A percentile compares a stretch with the other conserved stretches of the same genome.
phyloP scores from a whole-genome alignment of 2,329 filamentous ascomycete genomes.

The Fusarium verrucosum region DNA sequence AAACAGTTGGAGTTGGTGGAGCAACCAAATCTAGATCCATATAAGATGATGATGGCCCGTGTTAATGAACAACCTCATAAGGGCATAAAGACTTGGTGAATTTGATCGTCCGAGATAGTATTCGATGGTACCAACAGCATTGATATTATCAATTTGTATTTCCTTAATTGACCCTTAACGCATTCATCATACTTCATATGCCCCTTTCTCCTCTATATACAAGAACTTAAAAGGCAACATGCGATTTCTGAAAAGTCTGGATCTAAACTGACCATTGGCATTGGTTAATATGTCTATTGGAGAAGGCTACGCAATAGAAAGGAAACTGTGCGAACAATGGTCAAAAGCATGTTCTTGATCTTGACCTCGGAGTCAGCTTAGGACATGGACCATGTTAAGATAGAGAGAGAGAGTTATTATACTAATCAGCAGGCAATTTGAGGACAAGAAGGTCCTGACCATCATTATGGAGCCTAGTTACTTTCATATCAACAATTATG shows the following conservation, averaged over 20 bases:
- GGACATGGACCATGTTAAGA: neutral
- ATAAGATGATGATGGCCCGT: neutral
- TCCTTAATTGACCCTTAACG: too few relatives aligned
- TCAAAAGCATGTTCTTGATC: neutral
- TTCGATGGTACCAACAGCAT: too few relatives aligned
- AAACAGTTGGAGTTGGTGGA: constrained; percentile 31
- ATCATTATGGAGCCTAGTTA: neutral
- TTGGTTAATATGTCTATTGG: neutral
- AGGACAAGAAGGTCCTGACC: neutral
- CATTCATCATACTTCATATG: too few relatives aligned
- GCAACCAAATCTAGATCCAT: constrained; percentile 16
- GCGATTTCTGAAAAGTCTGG: neutral
- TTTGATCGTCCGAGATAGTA: neutral
- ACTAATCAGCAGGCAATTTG: neutral
- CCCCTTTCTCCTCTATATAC: neutral
- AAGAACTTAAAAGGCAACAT: neutral
- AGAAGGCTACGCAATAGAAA: neutral
- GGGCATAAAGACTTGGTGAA: neutral
- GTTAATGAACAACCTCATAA: neutral
- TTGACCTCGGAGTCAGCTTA: neutral
- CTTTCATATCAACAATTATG: neutral
- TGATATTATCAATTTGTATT: too few relatives aligned
- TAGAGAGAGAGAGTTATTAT: neutral
- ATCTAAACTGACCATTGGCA: neutral
- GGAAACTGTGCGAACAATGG: neutral